Percentiles rank a stretch among this genome's conserved stretches.
Evolutionary conservation across 352 stramenopile genomes (phyloP).

Genomic region (Pythium coloratum): DNA sequence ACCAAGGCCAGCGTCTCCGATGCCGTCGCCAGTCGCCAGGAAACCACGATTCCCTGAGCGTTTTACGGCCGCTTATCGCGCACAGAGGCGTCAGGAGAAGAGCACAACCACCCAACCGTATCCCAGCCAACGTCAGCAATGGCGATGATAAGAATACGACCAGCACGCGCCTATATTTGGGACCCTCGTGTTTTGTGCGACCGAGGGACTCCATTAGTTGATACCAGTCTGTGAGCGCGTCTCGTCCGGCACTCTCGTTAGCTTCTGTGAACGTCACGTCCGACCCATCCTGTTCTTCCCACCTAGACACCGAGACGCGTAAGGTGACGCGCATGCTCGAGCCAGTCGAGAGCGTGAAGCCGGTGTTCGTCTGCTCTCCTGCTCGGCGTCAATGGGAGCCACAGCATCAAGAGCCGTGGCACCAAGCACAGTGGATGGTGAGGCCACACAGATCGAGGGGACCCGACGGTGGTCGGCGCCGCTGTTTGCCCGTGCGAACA

Average conservation of each 20-base stretch:
- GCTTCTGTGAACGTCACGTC: not conserved
- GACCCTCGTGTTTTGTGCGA: not conserved
- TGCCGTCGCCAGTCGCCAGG: not conserved
- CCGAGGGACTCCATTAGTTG: not conserved
- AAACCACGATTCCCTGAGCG: slow-evolving; percentile 7
- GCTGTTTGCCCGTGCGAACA: not conserved
- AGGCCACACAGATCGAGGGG: not conserved
- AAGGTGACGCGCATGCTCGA: not conserved
- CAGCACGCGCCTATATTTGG: not conserved
- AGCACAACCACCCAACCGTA: not conserved
- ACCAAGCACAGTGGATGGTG: not conserved
- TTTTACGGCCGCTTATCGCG: slow-evolving; percentile 8
- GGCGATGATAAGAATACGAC: slow-evolving; percentile 4
- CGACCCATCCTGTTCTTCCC: not conserved
- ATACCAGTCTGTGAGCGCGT: not conserved
- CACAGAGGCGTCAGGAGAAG: not conserved
- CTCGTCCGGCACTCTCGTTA: not conserved
- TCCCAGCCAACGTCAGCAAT: not conserved
- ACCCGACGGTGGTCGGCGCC: not conserved
- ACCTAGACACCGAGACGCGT: not conserved
- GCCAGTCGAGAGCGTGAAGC: not conserved
- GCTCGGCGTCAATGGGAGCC: not conserved
- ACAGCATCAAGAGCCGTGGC: not conserved
- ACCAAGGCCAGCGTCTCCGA: not conserved
- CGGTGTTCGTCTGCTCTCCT: not conserved